phyloP scores from a whole-genome alignment of 2,329 filamentous ascomycete species.

The Aspergillus eucalypticola region DNA sequence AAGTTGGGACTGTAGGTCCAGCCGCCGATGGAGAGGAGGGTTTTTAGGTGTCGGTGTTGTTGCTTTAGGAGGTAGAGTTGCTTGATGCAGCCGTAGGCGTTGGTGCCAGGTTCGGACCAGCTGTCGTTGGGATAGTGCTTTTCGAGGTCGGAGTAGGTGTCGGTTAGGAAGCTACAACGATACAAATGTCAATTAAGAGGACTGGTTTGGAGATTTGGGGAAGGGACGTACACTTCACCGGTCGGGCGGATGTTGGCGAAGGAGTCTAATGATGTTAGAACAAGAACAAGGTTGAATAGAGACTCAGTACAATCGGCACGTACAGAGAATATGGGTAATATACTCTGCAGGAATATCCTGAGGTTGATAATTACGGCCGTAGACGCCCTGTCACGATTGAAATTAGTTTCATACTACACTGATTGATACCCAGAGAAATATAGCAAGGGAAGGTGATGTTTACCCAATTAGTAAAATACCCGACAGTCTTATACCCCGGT shows the following conservation, averaged over 20 bases:
- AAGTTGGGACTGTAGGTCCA: constrained; percentile 79
- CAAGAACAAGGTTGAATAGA: too few species aligned
- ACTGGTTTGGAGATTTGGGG: neutral
- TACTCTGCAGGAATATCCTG: constrained; percentile 78
- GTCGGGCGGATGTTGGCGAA: constrained; percentile 81
- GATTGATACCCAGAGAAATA: too few species aligned
- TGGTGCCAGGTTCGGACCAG: constrained; percentile 66
- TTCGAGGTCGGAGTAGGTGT: constrained; percentile 67
- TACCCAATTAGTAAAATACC: constrained; percentile 50
- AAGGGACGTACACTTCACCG: constrained; percentile 70
- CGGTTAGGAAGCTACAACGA: constrained; percentile 44
- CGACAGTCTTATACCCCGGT: constrained; percentile 30
- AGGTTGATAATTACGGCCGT: constrained; percentile 79
- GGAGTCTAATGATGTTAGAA: constrained; percentile 50
- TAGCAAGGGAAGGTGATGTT: too few species aligned
- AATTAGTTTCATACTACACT: neutral
- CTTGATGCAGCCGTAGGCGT: constrained; percentile 75
- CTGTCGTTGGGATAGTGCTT: constrained; percentile 70
- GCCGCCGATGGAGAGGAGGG: constrained; percentile 78
- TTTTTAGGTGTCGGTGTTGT: constrained; percentile 71
- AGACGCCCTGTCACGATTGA: constrained; percentile 66
- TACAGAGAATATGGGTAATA: constrained; percentile 78
- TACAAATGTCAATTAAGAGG: neutral
- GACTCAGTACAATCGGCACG: neutral
- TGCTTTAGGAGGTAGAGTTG: constrained; percentile 76